A percentile compares a stretch with the other conserved stretches of the same genome.
These are phyloP conservation scores for Areca catechu DNA, from an alignment of 176 grass and related monocot genomes.

Conservation along the genomic window DNA sequence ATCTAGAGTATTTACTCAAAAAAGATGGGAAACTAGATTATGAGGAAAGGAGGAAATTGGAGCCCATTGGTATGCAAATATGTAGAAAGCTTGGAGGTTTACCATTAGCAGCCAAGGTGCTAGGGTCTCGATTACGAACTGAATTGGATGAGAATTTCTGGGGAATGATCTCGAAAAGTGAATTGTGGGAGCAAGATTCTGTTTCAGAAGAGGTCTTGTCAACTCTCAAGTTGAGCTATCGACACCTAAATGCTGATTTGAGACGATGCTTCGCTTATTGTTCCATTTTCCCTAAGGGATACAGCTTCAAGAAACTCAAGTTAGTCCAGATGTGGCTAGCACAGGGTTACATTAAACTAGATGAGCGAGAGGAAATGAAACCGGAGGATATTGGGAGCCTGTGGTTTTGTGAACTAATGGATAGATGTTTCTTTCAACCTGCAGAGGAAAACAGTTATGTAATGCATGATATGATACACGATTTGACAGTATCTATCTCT, in stretches of 20 bases:
- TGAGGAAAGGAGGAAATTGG: too few relatives aligned
- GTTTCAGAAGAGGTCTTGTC: not conserved
- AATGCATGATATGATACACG: slow-evolving; percentile 31
- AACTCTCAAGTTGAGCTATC: not conserved
- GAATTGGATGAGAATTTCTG: not conserved
- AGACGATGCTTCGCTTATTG: slow-evolving; percentile 33
- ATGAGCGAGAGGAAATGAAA: slow-evolving; percentile 10
- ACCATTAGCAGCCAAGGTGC: too few relatives aligned
- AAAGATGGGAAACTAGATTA: too few relatives aligned
- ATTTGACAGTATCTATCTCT: slow-evolving; percentile 33
- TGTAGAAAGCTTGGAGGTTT: too few relatives aligned
- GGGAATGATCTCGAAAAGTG: not conserved
- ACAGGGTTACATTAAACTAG: slow-evolving; percentile 25
- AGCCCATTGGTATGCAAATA: too few relatives aligned
- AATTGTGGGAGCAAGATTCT: not conserved
- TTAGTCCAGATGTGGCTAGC: slow-evolving; percentile 41
- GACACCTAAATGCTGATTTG: not conserved
- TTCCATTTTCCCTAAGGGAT: slow-evolving; percentile 31
- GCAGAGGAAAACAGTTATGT: slow-evolving; percentile 18
- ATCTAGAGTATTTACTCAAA: too few relatives aligned
- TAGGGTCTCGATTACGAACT: too few relatives aligned
- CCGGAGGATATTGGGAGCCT: slow-evolving; percentile 30
- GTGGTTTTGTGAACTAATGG: slow-evolving; percentile 17
- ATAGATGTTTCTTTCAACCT: slow-evolving; percentile 23
- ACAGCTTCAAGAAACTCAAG: slow-evolving; percentile 15